A percentile compares a stretch with the other conserved stretches of the same genome.
Evolutionary conservation across 2,329 filamentous ascomycete genomes (phyloP).

Genomic region (Cladophialophora yegresii): DNA sequence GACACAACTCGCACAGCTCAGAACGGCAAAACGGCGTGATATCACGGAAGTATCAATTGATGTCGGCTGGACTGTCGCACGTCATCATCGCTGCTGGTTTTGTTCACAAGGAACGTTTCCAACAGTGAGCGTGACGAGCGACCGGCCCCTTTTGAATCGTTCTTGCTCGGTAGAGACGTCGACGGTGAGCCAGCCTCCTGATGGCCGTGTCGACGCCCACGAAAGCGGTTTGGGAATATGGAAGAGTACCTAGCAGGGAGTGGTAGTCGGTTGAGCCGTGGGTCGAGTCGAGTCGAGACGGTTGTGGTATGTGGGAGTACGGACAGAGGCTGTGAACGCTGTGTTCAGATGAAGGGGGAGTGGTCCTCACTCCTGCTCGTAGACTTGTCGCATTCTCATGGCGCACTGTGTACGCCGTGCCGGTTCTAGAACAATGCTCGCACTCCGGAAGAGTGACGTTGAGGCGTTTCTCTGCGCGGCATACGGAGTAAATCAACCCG

Average conservation of each 20-base stretch:
- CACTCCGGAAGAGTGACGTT: background rate
- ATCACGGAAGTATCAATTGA: constrained; percentile 33
- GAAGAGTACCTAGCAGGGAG: constrained; percentile 5
- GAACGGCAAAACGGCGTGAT: constrained; percentile 35
- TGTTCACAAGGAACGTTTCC: constrained; percentile 29
- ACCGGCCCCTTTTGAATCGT: background rate
- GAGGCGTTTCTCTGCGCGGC: background rate
- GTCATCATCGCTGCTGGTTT: constrained; percentile 34
- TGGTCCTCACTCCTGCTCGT: too few relatives aligned
- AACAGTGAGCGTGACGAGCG: constrained; percentile 6
- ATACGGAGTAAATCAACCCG: too few relatives aligned
- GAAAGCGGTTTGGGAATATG: constrained; percentile 4
- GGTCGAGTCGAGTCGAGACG: constrained; percentile 4
- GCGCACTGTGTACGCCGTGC: too few relatives aligned
- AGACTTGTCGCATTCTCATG: background rate
- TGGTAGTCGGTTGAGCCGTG: background rate
- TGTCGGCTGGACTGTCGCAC: constrained; percentile 34
- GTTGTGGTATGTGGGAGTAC: constrained; percentile 18
- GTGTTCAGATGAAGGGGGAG: background rate
- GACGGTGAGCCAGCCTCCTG: background rate
- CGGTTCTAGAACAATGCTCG: background rate
- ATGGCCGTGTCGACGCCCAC: background rate
- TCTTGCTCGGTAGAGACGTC: too few relatives aligned
- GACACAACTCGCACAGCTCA: constrained; percentile 31
- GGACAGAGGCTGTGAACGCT: background rate